Evolutionary conservation across 768 basidiomycete species (phyloP), one percentile per base, ranked within the genome.

Genomic region (Cystoderma amianthinum): DNA sequence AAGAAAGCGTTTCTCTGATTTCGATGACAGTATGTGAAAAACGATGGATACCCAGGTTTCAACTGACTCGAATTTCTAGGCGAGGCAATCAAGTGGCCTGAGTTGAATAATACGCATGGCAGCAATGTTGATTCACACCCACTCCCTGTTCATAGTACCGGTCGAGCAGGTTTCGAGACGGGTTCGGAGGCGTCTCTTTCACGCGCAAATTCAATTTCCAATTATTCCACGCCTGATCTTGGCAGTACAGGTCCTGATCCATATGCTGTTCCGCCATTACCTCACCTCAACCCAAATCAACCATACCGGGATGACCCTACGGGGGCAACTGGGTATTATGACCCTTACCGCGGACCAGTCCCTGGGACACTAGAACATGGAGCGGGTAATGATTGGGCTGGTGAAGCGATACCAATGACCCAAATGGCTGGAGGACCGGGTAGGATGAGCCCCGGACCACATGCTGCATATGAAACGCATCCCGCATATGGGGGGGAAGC

Each of bases 31-130:
- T 88, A 59, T 52, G 85, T n/a, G n/a, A n/a, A n/a, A n/a, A n/a
- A n/a, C n/a, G n/a, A n/a, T n/a, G n/a, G n/a, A n/a, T n/a, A n/a
- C n/a, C n/a, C n/a, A n/a, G n/a, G n/a, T n/a, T n/a, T n/a, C n/a
- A n/a, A n/a, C n/a, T 22, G 39, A 13, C 36, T 34, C 36, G 23
- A 38, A 43, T 38, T 35, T 5, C 9, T 54, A 88, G 85, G 72
- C 51, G 85, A 88, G 61, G 85, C 85, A 15, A 92, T 92, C 62
- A 90, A 90, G 62, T 92, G 89, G 89, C 89, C 89, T 2, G 89
- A 92, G 52, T 72, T 90, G 25, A 87, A 89, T 57, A n/a, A n/a
- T n/a, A 61, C 76, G 2, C 85, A 87, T 46, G 71, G 65, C 22
- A 62, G 62, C 30, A 61, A 52, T 22, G 39, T 32, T 19, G 76